Base-by-base conservation (phyloP, 495 filamentous ascomycete genomes). In the Immersiella caudata region DNA sequence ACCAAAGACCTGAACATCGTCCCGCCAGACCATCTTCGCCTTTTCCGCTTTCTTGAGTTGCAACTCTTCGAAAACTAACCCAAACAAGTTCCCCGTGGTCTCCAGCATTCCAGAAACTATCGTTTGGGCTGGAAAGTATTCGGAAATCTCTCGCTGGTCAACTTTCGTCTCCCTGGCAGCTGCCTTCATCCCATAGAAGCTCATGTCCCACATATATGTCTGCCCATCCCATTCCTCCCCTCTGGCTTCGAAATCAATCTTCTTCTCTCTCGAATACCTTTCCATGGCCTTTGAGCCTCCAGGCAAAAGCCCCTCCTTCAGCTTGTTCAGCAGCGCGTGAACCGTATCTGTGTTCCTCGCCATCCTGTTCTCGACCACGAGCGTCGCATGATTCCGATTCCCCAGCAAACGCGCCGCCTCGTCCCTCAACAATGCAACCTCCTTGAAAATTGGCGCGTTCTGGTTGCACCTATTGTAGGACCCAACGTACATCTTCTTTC, bases 371-470 rank as follows among this genome's bases (percentile, higher is more conserved):
- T 59, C 56, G 3, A 29, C 11, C 21, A 27, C 24, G 6, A 59
- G 26, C 21, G 25, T 27, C 16, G 56, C 56, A 33, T 59, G 56
- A 25, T 35, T 59, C 56, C 21, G 56, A 59, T 59, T 33, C 25
- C 56, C 56, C 22, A 59, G 56, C 56, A 59, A 14, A 14, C 56
- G 24, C 6, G 56, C 56, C 6, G 56, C 56, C 16, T 59, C 56
- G 16, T 59, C 56, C 21, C 56, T 21, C 16, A 59, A 25, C 21
- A n/a, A 2, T 5, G 26, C 26, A 2, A 59, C 21, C 27, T 59
- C 56, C 18, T 35, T 49, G 59, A 61, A 61, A 24, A 40, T 27
- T 11, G 56, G 24, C 16, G 26, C 27, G 59, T 61, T 61, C n/a
- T 61, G 6, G 59, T 49, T 61, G 59, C 35, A 49, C 8, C 11